Evolutionary conservation across 2,329 filamentous ascomycete genomes (phyloP).

Genomic region (Atkinsonella hypoxylon): DNA sequence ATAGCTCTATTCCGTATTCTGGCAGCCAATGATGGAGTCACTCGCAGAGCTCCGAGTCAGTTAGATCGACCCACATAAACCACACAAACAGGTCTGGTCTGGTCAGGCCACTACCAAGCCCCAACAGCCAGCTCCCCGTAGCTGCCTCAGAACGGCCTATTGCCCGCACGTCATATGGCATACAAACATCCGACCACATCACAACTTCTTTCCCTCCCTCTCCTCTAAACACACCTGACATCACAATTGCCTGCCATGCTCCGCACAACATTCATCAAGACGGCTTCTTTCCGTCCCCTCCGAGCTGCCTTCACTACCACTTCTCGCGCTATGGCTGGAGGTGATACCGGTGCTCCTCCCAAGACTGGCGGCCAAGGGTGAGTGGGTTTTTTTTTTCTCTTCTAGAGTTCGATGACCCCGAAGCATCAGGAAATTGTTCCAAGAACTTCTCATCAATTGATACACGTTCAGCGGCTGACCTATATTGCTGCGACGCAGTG

Average conservation of each 20-base stretch:
- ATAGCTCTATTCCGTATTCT: too few species aligned
- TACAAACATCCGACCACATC: background rate
- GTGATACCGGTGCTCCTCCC: constrained; percentile 54
- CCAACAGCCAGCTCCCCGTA: background rate
- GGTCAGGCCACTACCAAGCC: background rate
- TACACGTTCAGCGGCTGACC: background rate
- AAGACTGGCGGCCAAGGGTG: constrained; percentile 42
- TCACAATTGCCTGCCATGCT: constrained; percentile 41
- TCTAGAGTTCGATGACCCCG: background rate
- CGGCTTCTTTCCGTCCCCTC: constrained; percentile 41
- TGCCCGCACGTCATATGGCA: constrained; percentile 6
- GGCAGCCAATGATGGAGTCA: too few species aligned
- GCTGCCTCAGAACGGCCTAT: background rate
- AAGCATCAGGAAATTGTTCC: background rate
- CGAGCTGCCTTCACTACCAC: constrained; percentile 51
- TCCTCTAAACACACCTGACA: constrained; percentile 5
- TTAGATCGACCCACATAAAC: background rate
- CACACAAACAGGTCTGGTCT: background rate
- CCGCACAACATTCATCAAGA: constrained; percentile 49
- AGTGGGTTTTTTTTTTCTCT: constrained; percentile 16
- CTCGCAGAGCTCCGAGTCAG: background rate
- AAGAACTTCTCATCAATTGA: background rate
- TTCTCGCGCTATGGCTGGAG: constrained; percentile 51
- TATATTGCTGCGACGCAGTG: constrained; percentile 37
- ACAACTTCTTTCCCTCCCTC: constrained; percentile 4